A percentile compares a stretch with the other conserved stretches of the same genome.
These are phyloP conservation scores for Kodamaea lidongshanica DNA, from an alignment of 805 yeast genomes.

Conservation along the genomic window DNA sequence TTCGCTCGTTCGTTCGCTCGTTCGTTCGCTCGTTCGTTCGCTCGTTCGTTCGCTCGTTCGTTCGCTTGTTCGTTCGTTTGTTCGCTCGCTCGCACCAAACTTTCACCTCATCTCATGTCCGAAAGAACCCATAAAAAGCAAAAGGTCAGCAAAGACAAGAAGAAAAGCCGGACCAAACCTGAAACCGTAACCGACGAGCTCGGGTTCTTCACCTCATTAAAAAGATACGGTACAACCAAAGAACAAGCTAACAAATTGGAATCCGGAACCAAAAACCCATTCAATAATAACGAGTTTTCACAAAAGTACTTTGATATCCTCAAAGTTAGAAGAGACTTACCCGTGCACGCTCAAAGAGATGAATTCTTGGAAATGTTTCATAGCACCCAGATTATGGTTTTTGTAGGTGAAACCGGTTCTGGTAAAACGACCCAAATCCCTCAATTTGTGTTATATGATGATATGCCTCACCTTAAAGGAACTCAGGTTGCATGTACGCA, in stretches of 20 bases:
- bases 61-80: too few species aligned
- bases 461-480: conserved; percentile 79
- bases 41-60: too few species aligned
- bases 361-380: conserved; percentile 85
- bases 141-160: conserved; percentile 32
- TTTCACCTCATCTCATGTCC: conserved; percentile 5
- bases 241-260: conserved; percentile 56
- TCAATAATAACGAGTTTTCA: conserved; percentile 61
- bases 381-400: conserved; percentile 87
- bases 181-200: conserved; percentile 1
- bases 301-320: conserved; percentile 72
- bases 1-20: too few species aligned
- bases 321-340: conserved; percentile 74
- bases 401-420: conserved; percentile 98
- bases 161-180: conserved; percentile 43
- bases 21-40: too few species aligned
- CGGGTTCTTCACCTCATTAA: conserved; percentile 18
- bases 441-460: conserved; percentile 89
- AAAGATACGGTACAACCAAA: conserved; percentile 62
- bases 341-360: conserved; percentile 89
- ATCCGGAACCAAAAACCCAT: conserved; percentile 61
- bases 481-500: conserved; percentile 92
- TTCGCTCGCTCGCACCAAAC: too few species aligned
- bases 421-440: conserved; percentile 99
- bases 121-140: conserved; percentile 47